A percentile compares a stretch with the other conserved stretches of the same genome.
Evolutionary conservation across 306 rosid species (phyloP).

Genomic region (Acacia confusa): DNA sequence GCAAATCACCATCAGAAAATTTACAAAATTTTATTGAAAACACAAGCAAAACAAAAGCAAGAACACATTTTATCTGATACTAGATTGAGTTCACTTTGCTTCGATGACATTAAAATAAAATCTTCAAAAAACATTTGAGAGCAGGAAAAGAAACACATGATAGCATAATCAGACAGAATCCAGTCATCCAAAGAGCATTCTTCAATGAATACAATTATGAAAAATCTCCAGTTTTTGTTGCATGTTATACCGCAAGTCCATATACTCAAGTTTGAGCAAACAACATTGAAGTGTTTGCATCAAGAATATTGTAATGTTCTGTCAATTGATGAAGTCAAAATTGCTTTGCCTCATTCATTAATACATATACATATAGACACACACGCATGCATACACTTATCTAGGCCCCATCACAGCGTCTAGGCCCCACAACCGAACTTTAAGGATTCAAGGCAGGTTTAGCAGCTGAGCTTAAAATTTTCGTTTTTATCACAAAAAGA

Average conservation of each 20-base stretch:
- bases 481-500: neutral
- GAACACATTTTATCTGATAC: neutral
- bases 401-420: neutral
- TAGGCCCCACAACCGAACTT: neutral
- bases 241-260: neutral
- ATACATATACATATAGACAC: neutral
- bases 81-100: neutral
- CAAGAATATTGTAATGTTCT: neutral
- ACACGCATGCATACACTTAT: neutral
- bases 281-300: neutral
- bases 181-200: neutral
- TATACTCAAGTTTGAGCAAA: constrained; percentile 6
- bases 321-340: constrained; percentile 6
- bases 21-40: neutral
- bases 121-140: neutral
- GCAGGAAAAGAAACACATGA: constrained; percentile 17
- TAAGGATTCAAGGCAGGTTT: neutral
- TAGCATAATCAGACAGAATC: constrained; percentile 3
- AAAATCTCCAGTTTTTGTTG: neutral
- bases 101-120: neutral
- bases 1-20: constrained; percentile 35
- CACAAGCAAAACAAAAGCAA: neutral
- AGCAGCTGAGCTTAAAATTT: constrained; percentile 7
- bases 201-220: neutral
- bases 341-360: neutral